Evolutionary conservation across 1,284 basidiomycete species (phyloP).

Genomic region (Acaromyces ingoldii): DNA sequence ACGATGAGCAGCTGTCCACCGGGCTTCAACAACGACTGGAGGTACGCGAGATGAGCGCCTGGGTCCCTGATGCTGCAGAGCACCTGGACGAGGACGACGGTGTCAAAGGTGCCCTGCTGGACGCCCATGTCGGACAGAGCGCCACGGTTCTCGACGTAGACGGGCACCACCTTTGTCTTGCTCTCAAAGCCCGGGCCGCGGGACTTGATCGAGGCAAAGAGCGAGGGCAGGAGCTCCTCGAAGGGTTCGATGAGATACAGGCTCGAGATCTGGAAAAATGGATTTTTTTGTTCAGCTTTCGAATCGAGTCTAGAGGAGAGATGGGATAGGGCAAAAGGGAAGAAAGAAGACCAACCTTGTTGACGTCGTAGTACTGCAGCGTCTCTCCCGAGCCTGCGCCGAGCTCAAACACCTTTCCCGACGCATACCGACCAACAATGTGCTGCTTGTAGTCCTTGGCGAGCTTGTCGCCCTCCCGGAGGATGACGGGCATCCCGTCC

Average conservation of each 20-base stretch:
- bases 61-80: conserved; percentile 33
- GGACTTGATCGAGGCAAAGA: conserved; percentile 10
- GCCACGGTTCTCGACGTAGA: conserved; percentile 12
- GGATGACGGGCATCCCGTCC: conserved; percentile 16
- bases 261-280: conserved; percentile 11
- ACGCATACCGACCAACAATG: conserved; percentile 14
- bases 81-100: conserved; percentile 38
- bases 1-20: conserved; percentile 35
- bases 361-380: conserved; percentile 24
- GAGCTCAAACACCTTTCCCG: conserved; percentile 29
- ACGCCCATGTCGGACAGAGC: conserved; percentile 14
- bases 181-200: conserved; percentile 1
- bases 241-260: conserved; percentile 30
- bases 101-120: conserved; percentile 23
- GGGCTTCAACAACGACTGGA: conserved; percentile 27
- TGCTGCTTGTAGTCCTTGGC: conserved; percentile 16
- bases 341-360: conserved; percentile 10
- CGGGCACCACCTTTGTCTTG: conserved; percentile 23
- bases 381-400: conserved; percentile 30
- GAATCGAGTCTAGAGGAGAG: not conserved
- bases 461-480: conserved; percentile 12
- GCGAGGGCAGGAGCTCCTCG: conserved; percentile 17
- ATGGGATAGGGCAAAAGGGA: not conserved
- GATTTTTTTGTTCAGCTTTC: not conserved
- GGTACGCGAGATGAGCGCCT: conserved; percentile 22